Conservation (phyloP, 352 stramenopile species). For the Phytophthora chlamydospora region DNA sequence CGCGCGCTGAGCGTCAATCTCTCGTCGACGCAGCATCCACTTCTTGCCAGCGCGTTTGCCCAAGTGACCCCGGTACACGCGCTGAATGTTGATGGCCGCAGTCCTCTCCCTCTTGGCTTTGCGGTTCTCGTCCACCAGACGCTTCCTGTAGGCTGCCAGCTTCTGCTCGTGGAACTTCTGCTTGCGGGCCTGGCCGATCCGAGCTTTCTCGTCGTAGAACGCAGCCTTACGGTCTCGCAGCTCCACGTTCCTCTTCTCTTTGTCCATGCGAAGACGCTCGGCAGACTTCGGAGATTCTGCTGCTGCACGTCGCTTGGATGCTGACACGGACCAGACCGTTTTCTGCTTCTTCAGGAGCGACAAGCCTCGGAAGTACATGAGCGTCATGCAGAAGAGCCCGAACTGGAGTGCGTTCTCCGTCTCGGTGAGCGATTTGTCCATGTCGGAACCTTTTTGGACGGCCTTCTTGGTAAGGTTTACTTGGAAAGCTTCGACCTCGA, state of each 20-base stretch:
- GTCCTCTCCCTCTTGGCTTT: slow-evolving; percentile 61
- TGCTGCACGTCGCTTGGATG: slow-evolving; percentile 25
- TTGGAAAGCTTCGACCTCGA: slow-evolving; percentile 69
- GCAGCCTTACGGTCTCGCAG: slow-evolving; percentile 43
- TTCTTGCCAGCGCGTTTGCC: slow-evolving; percentile 83
- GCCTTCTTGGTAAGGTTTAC: slow-evolving; percentile 61
- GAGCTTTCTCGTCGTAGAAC: slow-evolving; percentile 65
- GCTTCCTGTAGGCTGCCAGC: slow-evolving; percentile 58
- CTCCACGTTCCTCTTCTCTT: slow-evolving; percentile 50
- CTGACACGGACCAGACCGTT: slow-evolving; percentile 66
- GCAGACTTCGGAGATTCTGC: slow-evolving; percentile 33
- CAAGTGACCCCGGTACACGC: slow-evolving; percentile 75
- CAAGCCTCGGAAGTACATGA: slow-evolving; percentile 96
- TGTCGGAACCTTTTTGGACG: slow-evolving; percentile 64
- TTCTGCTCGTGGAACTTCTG: slow-evolving; percentile 75
- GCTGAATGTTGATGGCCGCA: slow-evolving; percentile 71
- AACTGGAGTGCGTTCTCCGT: slow-evolving; percentile 96
- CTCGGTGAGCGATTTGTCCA: slow-evolving; percentile 76
- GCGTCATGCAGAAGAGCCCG: slow-evolving; percentile 94
- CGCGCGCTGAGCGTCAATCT: slow-evolving; percentile 83
- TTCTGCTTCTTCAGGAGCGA: slow-evolving; percentile 90
- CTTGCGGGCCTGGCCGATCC: slow-evolving; percentile 60
- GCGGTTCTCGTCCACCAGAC: slow-evolving; percentile 68
- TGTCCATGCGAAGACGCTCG: slow-evolving; percentile 62
- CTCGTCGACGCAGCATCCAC: slow-evolving; percentile 83